Evolutionary conservation across 768 basidiomycete species (phyloP), one percentile per base, ranked within the genome.

Genomic region (Lentinus brumalis): DNA sequence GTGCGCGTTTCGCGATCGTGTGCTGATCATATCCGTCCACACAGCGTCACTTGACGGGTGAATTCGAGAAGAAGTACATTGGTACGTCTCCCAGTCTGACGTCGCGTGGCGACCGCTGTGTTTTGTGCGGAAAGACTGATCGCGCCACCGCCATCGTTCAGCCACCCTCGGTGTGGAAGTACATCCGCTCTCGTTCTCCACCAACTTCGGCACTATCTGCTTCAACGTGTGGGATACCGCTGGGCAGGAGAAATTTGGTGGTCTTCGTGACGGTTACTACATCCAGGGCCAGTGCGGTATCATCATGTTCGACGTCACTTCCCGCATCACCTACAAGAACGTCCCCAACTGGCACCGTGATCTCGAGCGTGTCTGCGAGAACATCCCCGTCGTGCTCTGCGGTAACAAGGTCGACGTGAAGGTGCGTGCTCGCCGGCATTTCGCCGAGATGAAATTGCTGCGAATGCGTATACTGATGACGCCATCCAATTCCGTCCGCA

Each of bases 171-270:
- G 97, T 84, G 97, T 98, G 70, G 97, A 99, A 77, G 97, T 99
- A 50, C 97, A 98, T 81, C 97, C 97, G 63, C 83, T 99, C 58
- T 76, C 83, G 47, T 99, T 99, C 86, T 81, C 91, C 69, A 99
- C 97, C 83, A 98, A 98, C 86, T 98, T 91, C 71, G 97, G 97
- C 69, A 96, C 90, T 42, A 94, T 99, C 81, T 92, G 92, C 81
- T 99, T 99, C 87, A 98, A 98, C 75, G 96, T 98, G 56, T 99
- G 97, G 97, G 97, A 99, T 76, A 99, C 97, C 35, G 97, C 97
- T 56, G 97, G 97, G 46, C 97, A 99, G 82, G 97, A 99, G 80
- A 99, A 98, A 81, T 99, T 99, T 68, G 97, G 96, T 80, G 96
- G 95, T 73, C 91, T 98, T 64, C 92, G 95, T 65, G 95, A 97